Base-by-base conservation (phyloP, 768 basidiomycete species). In the Pulveroboletus sp. region DNA sequence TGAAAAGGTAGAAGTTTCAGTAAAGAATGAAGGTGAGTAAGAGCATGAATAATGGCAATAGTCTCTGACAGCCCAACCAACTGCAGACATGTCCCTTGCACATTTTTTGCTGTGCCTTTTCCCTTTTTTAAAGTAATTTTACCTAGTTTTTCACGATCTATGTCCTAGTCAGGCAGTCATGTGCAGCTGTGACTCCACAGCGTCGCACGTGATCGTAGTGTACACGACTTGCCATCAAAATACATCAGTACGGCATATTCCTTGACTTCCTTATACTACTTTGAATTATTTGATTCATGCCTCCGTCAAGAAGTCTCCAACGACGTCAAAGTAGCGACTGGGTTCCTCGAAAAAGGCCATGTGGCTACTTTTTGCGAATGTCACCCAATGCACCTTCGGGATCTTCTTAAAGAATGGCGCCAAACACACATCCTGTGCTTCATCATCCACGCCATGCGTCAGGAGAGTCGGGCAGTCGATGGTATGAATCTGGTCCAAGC, bases 401-500 rank as follows among this genome's bases (percentile, higher is more conserved):
- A 71, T 64, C n/a, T 59, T 60, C 33, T 49, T 40, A 46, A 72
- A 69, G 49, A 68, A 74, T 2, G 73, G 73, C 21, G 11, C 43
- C 7, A 66, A 33, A 10, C 63, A 65, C 13, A 60, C 57, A 50
- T 75, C 73, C 21, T 69, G 63, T 41, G 69, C 73, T 49, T 66
- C 64, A 42, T 76, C 77, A 47, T 71, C 62, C 9, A 50, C 51
- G 2, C 70, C 72, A 26, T 74, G 72, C 36, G 67, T 69, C 28
- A 74, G 46, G 28, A 81, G 62, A 0, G 73, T 73, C 1, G 72
- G 67, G 6, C 66, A 64, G 8, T 46, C 32, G 27, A 79, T 75
- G 6, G 64, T 70, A 52, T 70, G 64, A 9, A 80, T 59, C 9
- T 72, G 66, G 38, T 74, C 71, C 13, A 77, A 57, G 44, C 79